Evolutionary conservation across 768 basidiomycete species (phyloP).

Genomic region (Tricholoma flavovirens): DNA sequence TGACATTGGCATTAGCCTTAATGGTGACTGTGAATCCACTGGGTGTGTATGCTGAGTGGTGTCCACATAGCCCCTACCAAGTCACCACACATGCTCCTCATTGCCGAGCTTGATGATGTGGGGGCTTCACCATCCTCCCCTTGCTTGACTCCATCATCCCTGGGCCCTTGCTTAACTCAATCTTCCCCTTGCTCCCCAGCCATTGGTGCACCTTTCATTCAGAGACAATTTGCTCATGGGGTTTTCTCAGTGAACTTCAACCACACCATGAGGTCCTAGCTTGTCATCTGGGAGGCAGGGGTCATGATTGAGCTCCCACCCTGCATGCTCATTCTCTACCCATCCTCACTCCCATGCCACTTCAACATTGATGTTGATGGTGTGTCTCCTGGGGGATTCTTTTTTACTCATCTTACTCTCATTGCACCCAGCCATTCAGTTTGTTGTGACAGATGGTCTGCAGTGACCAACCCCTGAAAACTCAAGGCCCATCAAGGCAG

Average conservation of each 20-base stretch:
- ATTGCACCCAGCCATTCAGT: neutral
- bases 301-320: conserved; percentile 28
- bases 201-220: too few species aligned
- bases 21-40: too few species aligned
- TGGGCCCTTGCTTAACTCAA: too few species aligned
- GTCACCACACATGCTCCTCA: too few species aligned
- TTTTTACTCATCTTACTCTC: neutral
- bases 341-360: conserved; percentile 27
- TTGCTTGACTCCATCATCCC: too few species aligned
- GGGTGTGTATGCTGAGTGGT: too few species aligned
- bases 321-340: conserved; percentile 24
- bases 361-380: conserved; percentile 27
- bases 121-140: too few species aligned
- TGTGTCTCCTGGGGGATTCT: conserved; percentile 11
- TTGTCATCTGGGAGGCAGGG: conserved; percentile 30
- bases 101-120: too few species aligned
- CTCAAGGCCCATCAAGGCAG: neutral
- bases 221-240: too few species aligned
- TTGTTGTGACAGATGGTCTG: neutral
- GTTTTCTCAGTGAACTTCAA: conserved; percentile 13
- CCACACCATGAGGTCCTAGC: conserved; percentile 18
- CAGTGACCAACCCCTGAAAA: neutral
- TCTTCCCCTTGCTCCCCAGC: too few species aligned
- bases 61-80: too few species aligned
- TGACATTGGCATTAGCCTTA: too few species aligned